Percentiles rank a stretch among this genome's conserved stretches.
These are phyloP conservation scores for Poa pratensis DNA, from an alignment of 176 grass and related monocot species.

Conservation along the genomic window DNA sequence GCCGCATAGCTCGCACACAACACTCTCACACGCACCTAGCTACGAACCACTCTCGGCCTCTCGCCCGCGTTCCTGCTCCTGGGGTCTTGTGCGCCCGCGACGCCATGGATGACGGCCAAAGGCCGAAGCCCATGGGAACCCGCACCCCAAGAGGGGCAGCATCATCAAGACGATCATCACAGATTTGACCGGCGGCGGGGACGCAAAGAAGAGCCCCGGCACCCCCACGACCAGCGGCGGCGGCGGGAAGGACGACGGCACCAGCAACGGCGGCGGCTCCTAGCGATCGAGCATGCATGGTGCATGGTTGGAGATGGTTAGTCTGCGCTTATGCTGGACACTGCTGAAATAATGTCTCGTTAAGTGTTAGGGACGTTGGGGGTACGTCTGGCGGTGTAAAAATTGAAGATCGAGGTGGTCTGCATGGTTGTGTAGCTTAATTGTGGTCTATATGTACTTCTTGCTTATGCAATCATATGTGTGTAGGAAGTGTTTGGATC, in stretches of 20 bases:
- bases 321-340: neutral
- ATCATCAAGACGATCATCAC: conserved; percentile 35
- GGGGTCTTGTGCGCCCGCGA: neutral
- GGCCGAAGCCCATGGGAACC: conserved; percentile 36
- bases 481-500: neutral
- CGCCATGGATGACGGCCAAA: conserved; percentile 40
- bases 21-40: too few relatives aligned
- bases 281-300: neutral
- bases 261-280: neutral
- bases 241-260: neutral
- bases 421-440: neutral
- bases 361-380: neutral
- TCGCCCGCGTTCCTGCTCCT: neutral
- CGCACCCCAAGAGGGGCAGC: conserved; percentile 33
- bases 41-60: too few relatives aligned
- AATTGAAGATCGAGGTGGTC: neutral
- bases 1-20: neutral
- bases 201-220: neutral
- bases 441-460: neutral
- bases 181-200: neutral
- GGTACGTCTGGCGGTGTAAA: neutral
- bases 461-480: neutral
- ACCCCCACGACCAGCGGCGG: neutral
- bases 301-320: neutral
- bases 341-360: neutral